These are phyloP conservation scores for Aspergillus amoenus DNA, from an alignment of 2,329 filamentous ascomycete species.

Conservation along the genomic window DNA sequence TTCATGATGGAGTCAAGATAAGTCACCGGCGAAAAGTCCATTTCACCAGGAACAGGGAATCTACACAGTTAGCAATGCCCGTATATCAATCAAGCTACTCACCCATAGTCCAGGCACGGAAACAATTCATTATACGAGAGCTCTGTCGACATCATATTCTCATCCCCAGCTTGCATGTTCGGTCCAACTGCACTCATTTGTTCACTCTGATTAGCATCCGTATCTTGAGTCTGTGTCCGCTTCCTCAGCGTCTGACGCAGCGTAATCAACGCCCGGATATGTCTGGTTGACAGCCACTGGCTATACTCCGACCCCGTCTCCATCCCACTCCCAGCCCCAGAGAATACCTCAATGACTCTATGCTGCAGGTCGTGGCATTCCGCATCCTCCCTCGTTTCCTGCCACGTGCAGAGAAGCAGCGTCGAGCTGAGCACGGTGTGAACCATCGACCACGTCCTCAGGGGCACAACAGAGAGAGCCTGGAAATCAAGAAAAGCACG, in stretches of 20 bases:
- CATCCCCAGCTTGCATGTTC: background rate
- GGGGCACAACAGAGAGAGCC: conserved; percentile 29
- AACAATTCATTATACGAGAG: conserved; percentile 4
- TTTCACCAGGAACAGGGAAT: background rate
- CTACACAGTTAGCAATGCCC: background rate
- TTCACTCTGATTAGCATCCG: too few species aligned
- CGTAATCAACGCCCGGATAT: conserved; percentile 30
- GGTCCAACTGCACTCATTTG: background rate
- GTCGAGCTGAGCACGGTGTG: conserved; percentile 36
- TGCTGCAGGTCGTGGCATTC: conserved; percentile 32
- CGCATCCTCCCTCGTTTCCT: conserved; percentile 30
- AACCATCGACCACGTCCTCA: conserved; percentile 36
- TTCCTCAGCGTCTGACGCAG: conserved; percentile 19
- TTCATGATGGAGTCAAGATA: conserved; percentile 34
- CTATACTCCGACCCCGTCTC: conserved; percentile 17
- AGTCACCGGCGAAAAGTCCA: conserved; percentile 25
- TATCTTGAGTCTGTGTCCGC: background rate
- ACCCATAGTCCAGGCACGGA: conserved; percentile 11
- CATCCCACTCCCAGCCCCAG: conserved; percentile 18
- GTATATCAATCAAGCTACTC: background rate
- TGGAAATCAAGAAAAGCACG: conserved; percentile 34
- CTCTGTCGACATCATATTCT: background rate
- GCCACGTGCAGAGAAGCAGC: conserved; percentile 34
- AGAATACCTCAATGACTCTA: conserved; percentile 31
- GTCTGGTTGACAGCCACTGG: conserved; percentile 30